Percentiles rank a stretch among this genome's conserved stretches.
Conservation (phyloP, 2,329 filamentous ascomycete genomes). For the Ophiocordyceps sinensis region DNA sequence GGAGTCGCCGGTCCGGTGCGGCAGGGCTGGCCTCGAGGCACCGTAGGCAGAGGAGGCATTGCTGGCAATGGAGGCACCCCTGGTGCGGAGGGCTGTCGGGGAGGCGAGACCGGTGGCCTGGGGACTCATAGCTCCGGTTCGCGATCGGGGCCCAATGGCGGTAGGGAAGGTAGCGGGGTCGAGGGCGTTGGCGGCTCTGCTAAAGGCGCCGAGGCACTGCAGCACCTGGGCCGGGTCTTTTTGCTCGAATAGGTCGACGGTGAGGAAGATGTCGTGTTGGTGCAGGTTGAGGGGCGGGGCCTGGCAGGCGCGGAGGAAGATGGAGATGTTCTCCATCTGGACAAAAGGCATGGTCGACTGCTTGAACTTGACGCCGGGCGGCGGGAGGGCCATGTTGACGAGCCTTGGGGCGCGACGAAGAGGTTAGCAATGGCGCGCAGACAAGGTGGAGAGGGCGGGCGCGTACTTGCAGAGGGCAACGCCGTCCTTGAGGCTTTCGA, state of each 20-base stretch:
- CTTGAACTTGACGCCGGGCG: constrained; percentile 78
- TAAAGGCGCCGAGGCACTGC: constrained; percentile 86
- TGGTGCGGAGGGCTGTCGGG: constrained; percentile 27
- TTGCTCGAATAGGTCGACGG: constrained; percentile 86
- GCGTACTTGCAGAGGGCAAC: constrained; percentile 80
- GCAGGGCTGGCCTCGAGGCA: constrained; percentile 21
- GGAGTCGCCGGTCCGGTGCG: constrained; percentile 39
- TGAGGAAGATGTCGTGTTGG: constrained; percentile 90
- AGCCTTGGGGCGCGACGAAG: constrained; percentile 42
- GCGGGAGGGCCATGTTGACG: constrained; percentile 63
- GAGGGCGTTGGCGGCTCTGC: constrained; percentile 62
- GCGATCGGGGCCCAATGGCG: constrained; percentile 58
- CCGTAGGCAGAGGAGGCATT: constrained; percentile 39
- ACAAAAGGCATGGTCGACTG: constrained; percentile 92
- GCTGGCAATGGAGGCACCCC: constrained; percentile 42
- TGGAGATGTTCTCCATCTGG: constrained; percentile 98
- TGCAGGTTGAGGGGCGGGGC: constrained; percentile 72
- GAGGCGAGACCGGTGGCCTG: constrained; percentile 45
- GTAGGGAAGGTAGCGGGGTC: constrained; percentile 62
- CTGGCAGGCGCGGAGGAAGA: constrained; percentile 84
- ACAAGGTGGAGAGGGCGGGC: neutral
- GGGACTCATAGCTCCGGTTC: constrained; percentile 46
- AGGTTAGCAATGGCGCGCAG: constrained; percentile 3
- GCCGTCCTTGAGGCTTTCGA: constrained; percentile 81
- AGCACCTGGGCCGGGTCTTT: constrained; percentile 95